Base-by-base conservation (phyloP, 148 eudicot species). In the Nepenthes gracilis region DNA sequence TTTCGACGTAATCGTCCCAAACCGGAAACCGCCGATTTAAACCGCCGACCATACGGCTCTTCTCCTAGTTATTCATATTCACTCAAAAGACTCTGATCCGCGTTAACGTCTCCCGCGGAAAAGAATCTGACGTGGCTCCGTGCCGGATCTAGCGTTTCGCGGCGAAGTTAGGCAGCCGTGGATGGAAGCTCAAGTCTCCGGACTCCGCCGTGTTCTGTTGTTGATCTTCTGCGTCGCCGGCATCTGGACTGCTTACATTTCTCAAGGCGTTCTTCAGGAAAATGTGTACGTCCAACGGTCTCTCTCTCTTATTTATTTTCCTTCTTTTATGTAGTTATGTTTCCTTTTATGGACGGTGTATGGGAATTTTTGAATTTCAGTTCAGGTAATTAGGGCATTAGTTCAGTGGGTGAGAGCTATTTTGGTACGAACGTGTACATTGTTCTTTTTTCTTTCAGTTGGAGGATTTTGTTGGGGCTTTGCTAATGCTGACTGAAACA, bases 241-340 rank as follows among this genome's bases (percentile, higher is more conserved):
- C n/a, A 89, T 93, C 59, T 93, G 96, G 99, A 63, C 87, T 40
- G 99, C 99, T 40, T 89, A 93, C 67, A 93, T 93, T 48, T 88
- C 85, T 57, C 99, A 93, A 75, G 99, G 99, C 64, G 83, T 93
- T 62, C 95, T 93, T 61, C 99, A 93, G 65, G 99, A 93, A 77
- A 74, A 88, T 5, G 61, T 89, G 96, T 93, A 81, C 43, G 85
- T 62, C n/a, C 15, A 5, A 2, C 53, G 2, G 53, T 60, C 50
- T 43, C 54, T n/a, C 32, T 36, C 59, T 36, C 13, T 50, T 23
- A 8, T 47, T 49, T 1, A 15, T 37, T 23, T 34, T 15, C 35
- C 33, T 48, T 37, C 12, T 23, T 23, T 23, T 23, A 23, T 23
- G 23, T 23, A 23, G 23, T 23, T 23, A 0, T 23, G 23, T 23